Conservation (phyloP, 1,284 basidiomycete species). For the Microbotryomycetes sp. region DNA sequence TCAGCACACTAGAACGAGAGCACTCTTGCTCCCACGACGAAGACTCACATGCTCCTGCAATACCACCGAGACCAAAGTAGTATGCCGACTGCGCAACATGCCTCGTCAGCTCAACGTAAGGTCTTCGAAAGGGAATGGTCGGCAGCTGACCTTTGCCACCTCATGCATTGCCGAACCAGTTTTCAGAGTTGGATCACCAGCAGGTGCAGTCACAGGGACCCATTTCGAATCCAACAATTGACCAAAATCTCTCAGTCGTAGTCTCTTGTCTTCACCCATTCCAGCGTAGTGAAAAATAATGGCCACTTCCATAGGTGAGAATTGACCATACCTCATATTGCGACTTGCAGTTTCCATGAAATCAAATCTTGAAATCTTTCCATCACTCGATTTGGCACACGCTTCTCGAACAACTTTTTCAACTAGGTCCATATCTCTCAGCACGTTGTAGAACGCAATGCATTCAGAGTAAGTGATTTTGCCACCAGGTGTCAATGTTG, state of each 20-base stretch:
- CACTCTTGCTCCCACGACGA: no score
- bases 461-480: constrained; percentile 92
- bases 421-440: constrained; percentile 85
- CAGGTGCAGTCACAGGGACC: constrained; percentile 49
- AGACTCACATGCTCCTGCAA: constrained; percentile 67
- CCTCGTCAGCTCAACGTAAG: neutral
- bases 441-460: constrained; percentile 87
- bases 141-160: constrained; percentile 20
- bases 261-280: constrained; percentile 58
- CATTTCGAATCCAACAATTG: constrained; percentile 80
- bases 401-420: constrained; percentile 74
- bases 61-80: constrained; percentile 82
- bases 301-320: constrained; percentile 90
- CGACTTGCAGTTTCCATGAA: constrained; percentile 47
- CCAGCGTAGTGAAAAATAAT: constrained; percentile 95
- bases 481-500: constrained; percentile 75
- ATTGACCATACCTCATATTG: constrained; percentile 74
- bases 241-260: constrained; percentile 78
- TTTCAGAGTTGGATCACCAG: neutral
- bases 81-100: constrained; percentile 51
- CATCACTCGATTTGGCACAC: constrained; percentile 81
- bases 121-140: neutral
- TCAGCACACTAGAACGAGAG: no score
- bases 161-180: constrained; percentile 20
- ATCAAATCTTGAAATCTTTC: constrained; percentile 62